Conservation (phyloP, 2,329 filamentous ascomycete genomes). For the Diaporthe citrichinensis region DNA sequence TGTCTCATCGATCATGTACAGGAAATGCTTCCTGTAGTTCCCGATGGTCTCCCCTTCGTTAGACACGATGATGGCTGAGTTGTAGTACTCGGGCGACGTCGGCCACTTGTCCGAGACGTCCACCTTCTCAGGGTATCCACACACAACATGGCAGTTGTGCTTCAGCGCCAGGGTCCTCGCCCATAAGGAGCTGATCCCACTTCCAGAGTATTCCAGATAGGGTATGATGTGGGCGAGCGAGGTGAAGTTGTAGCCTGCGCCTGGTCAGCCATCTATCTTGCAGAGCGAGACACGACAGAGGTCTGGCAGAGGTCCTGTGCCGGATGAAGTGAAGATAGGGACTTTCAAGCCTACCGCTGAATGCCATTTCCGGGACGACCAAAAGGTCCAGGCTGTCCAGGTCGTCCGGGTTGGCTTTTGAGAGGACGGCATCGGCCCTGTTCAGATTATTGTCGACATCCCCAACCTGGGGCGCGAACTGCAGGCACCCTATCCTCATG, state of each 20-base stretch:
- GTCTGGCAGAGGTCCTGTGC: too few relatives aligned
- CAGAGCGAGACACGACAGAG: too few relatives aligned
- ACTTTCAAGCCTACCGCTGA: slow-evolving; percentile 68
- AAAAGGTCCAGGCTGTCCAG: slow-evolving; percentile 79
- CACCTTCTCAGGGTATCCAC: slow-evolving; percentile 81
- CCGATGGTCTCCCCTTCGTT: slow-evolving; percentile 71
- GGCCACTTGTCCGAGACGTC: slow-evolving; percentile 67
- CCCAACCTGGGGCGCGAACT: slow-evolving; percentile 80
- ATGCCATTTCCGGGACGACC: slow-evolving; percentile 82
- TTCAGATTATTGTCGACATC: slow-evolving; percentile 79
- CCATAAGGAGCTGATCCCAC: slow-evolving; percentile 80
- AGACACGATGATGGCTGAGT: slow-evolving; percentile 68
- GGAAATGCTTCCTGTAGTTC: slow-evolving; percentile 72
- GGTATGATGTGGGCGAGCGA: slow-evolving; percentile 77
- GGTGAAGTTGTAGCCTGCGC: slow-evolving; percentile 81
- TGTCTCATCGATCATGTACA: slow-evolving; percentile 73
- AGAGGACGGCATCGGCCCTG: slow-evolving; percentile 75
- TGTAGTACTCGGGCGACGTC: slow-evolving; percentile 67
- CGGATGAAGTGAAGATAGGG: too few relatives aligned
- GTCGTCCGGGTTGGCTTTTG: slow-evolving; percentile 62
- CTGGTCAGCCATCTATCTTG: slow-evolving; percentile 9
- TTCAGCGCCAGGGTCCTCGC: slow-evolving; percentile 76
- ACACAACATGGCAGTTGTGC: slow-evolving; percentile 76
- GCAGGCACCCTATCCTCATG: slow-evolving; percentile 80
- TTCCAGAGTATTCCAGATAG: slow-evolving; percentile 75